A percentile compares a stretch with the other conserved stretches of the same genome.
Evolutionary conservation across 1,139 yeast species (phyloP).

Genomic region (Geotrichum macrosporum): DNA sequence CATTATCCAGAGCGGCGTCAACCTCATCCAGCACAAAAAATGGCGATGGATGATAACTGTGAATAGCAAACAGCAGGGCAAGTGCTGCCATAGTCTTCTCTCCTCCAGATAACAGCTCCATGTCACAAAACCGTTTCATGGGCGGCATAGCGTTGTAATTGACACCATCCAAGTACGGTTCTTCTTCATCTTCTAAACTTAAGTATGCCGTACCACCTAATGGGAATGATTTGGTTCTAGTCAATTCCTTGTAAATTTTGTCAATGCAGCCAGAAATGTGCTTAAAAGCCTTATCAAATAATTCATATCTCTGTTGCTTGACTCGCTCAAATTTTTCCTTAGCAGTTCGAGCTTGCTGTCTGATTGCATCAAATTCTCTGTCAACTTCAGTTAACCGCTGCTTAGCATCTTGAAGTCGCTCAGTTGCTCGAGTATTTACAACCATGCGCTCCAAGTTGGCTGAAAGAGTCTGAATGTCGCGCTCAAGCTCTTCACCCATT

Average conservation of each 20-base stretch:
- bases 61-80: constrained; percentile 94
- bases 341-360: constrained; percentile 56
- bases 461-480: constrained; percentile 50
- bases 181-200: constrained; percentile 83
- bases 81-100: constrained; percentile 93
- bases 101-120: constrained; percentile 93
- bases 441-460: constrained; percentile 59
- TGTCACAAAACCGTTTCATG: constrained; percentile 94
- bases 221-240: constrained; percentile 56
- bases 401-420: constrained; percentile 68
- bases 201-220: constrained; percentile 88
- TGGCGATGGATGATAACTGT: constrained; percentile 95
- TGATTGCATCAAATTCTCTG: constrained; percentile 58
- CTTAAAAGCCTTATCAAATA: constrained; percentile 67
- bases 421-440: constrained; percentile 78
- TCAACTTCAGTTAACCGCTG: constrained; percentile 57
- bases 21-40: constrained; percentile 98
- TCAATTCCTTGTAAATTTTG: constrained; percentile 79
- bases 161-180: constrained; percentile 77
- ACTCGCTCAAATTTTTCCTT: constrained; percentile 56
- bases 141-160: constrained; percentile 99
- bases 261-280: constrained; percentile 74
- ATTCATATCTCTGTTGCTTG: constrained; percentile 54
- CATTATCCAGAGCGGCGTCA: constrained; percentile 96
- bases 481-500: constrained; percentile 42